phyloP scores from a whole-genome alignment of 176 grass and related monocot genomes.

The Puccinellia tenuiflora region DNA sequence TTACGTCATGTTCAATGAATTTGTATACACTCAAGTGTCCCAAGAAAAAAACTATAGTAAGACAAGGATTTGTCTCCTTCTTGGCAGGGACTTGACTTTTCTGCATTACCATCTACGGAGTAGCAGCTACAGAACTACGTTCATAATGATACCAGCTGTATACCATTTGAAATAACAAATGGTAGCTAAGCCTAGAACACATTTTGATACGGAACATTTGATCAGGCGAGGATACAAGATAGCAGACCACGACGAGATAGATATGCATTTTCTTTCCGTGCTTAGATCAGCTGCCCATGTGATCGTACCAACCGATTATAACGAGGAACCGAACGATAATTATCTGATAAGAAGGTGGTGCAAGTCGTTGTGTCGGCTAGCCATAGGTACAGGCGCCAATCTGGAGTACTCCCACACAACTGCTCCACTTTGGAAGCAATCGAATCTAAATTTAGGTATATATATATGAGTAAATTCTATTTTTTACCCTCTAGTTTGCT shows the following conservation, averaged over 20 bases:
- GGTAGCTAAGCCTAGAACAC: not conserved
- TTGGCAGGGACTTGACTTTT: not conserved
- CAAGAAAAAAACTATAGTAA: not conserved
- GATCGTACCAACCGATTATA: conserved; percentile 18
- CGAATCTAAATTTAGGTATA: not conserved
- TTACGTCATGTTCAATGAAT: not conserved
- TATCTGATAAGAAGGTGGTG: conserved; percentile 18
- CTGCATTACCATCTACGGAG: not conserved
- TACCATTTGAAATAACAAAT: not conserved
- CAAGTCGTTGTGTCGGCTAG: conserved; percentile 4
- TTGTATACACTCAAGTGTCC: not conserved
- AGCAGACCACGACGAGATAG: not conserved
- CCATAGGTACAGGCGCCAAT: not conserved
- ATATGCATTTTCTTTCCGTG: not conserved
- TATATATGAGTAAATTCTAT: no score
- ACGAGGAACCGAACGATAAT: not conserved
- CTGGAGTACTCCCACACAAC: not conserved
- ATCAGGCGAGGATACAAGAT: not conserved
- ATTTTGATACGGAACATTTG: not conserved
- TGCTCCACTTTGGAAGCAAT: not conserved
- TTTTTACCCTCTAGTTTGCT: no score
- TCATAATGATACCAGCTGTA: not conserved
- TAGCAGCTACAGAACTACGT: no score
- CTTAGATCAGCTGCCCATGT: conserved; percentile 30
- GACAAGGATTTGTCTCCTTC: not conserved